phyloP scores from a whole-genome alignment of 371 early-diverging fungal genomes.

The Basidiobolus meristosporus region DNA sequence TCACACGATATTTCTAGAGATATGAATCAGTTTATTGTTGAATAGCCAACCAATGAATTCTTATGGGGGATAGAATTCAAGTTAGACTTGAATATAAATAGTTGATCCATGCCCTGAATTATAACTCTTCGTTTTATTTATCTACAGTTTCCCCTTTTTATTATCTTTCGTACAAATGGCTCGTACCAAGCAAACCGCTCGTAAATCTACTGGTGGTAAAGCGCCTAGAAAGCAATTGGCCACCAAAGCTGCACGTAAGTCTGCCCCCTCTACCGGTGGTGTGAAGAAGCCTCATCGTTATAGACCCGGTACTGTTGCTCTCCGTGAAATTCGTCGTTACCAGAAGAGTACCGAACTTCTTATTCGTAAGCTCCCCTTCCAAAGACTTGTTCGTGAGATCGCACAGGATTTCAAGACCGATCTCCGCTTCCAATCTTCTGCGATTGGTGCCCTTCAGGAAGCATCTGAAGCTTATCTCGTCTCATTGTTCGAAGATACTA shows the following conservation, averaged over 20 bases:
- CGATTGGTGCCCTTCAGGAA: constrained; percentile 96
- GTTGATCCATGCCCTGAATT: too few relatives aligned
- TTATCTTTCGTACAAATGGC: too few relatives aligned
- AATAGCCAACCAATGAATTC: too few relatives aligned
- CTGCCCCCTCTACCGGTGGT: constrained; percentile 44
- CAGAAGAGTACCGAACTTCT: constrained; percentile 95
- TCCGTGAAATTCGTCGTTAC: constrained; percentile 95
- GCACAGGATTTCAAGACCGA: constrained; percentile 96
- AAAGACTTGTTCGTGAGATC: constrained; percentile 94
- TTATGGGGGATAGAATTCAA: too few relatives aligned
- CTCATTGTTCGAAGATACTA: too few relatives aligned
- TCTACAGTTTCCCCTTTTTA: too few relatives aligned
- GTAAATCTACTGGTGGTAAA: constrained; percentile 71
- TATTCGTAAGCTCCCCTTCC: constrained; percentile 95
- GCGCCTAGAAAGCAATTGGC: constrained; percentile 74
- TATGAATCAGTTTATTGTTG: too few relatives aligned
- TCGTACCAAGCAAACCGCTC: constrained; percentile 74
- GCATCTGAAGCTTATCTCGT: too few relatives aligned
- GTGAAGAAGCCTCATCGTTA: constrained; percentile 76
- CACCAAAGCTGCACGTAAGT: constrained; percentile 76
- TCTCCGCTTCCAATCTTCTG: constrained; percentile 94
- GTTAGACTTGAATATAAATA: too few relatives aligned
- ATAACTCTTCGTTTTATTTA: too few relatives aligned
- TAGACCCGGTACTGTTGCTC: constrained; percentile 86
- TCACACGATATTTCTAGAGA: too few relatives aligned